Evolutionary conservation across 805 yeast genomes (phyloP), one percentile per base, ranked within the genome.

Genomic region (Lipomyces sp.): DNA sequence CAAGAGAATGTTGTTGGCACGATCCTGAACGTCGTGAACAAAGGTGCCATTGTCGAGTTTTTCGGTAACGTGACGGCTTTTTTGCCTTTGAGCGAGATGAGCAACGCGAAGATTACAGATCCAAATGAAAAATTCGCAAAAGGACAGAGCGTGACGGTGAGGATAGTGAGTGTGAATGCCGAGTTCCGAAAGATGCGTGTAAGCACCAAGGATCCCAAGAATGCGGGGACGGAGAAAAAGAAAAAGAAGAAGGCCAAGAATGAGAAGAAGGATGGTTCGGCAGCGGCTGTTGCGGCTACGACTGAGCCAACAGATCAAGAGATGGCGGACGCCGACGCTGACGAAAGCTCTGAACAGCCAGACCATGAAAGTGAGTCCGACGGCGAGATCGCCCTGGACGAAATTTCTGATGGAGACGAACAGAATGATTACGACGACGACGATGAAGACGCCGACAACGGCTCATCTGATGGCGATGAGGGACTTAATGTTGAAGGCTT

Each of bases 401-500:
- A 19, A 7, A 26, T 22, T 11, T 72, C 67, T 23, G 71, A 60
- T 26, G 74, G 64, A n/a, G 63, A 61, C 7, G 74, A 64, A 7
- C 68, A 58, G n/a, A 68, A 65, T 6, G 67, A 64, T 32, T 69
- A 66, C 16, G 44, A 60, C 32, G 70, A 61, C 16, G 69, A 66
- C 5, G 71, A 61, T 10, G 58, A 53, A 5, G 65, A 61, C 14
- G 22, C 60, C 6, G 65, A 64, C 10, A 10, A 26, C 10, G 29
- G 10, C 10, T 26, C 6, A 6, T 6, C 6, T 7, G 29, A 26
- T 10, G 29, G 10, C 19, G 47, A 70, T 1, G 49, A 72, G 22
- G 95, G 95, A 6, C 75, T 93, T 50, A 81, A 89, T 18, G 83
- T 95, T 35, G 82, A 81, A 61, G 95, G 95, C 2, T 93, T 93